phyloP scores from a whole-genome alignment of 148 eudicot genomes.

The Cornus kousa region DNA sequence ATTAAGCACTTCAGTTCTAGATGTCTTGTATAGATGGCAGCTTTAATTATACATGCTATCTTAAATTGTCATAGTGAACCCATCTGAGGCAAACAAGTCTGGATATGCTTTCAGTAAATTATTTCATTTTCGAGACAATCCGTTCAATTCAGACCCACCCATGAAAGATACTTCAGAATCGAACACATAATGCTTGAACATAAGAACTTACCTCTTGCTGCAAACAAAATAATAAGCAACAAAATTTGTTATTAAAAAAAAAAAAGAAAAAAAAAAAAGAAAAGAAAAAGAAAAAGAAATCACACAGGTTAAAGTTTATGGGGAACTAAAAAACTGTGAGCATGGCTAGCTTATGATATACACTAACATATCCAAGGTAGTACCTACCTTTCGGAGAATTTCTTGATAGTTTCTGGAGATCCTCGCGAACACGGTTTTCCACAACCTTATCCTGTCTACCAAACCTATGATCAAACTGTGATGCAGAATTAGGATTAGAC shows the following conservation, averaged over 20 bases:
- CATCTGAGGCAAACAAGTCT: constrained; percentile 51
- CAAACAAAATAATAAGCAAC: constrained; percentile 61
- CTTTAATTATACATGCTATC: constrained; percentile 59
- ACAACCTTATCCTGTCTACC: constrained; percentile 70
- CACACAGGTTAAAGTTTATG: neutral
- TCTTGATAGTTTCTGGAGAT: constrained; percentile 69
- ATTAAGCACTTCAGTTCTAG: constrained; percentile 67
- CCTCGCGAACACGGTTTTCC: constrained; percentile 81
- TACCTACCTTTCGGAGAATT: constrained; percentile 94
- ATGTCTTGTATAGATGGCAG: constrained; percentile 51
- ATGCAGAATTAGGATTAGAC: constrained; percentile 69
- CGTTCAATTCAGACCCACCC: constrained; percentile 71
- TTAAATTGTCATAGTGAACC: constrained; percentile 42
- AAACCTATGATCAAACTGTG: constrained; percentile 60
- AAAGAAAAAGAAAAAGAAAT: neutral
- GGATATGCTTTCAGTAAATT: constrained; percentile 40
- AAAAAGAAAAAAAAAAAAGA: too few relatives aligned
- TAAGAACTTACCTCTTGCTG: constrained; percentile 99
- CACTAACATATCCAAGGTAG: constrained; percentile 35
- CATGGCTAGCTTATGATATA: constrained; percentile 27
- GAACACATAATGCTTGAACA: constrained; percentile 75
- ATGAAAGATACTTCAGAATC: constrained; percentile 75
- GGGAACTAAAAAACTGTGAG: constrained; percentile 15
- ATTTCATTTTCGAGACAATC: constrained; percentile 51
- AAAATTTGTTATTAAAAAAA: constrained; percentile 30